Evolutionary conservation across 495 filamentous ascomycete genomes (phyloP).

Genomic region (Tuber umbilicatum): DNA sequence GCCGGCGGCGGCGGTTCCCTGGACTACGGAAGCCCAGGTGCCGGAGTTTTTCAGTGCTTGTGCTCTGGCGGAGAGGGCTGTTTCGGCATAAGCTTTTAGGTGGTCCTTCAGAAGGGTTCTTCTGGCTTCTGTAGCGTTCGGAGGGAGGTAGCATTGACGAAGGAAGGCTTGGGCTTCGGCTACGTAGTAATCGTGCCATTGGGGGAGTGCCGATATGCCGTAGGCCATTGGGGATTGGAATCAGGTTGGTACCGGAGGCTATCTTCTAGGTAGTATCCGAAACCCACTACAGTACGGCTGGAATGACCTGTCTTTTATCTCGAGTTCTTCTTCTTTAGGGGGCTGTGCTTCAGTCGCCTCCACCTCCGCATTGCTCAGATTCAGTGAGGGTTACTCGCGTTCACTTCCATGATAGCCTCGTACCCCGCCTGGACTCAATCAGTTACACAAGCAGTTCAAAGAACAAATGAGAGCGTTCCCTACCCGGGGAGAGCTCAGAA

Average conservation of each 20-base stretch:
- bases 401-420: neutral
- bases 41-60: neutral
- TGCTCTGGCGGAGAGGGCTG: neutral
- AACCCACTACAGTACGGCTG: neutral
- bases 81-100: neutral
- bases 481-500: neutral
- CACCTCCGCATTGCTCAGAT: neutral
- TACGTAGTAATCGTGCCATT: neutral
- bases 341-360: neutral
- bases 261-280: neutral
- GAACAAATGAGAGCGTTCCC: neutral
- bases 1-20: neutral
- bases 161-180: neutral
- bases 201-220: neutral
- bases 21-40: neutral
- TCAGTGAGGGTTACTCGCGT: neutral
- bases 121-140: neutral
- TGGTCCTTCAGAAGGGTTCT: neutral
- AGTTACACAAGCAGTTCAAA: neutral
- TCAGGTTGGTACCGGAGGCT: neutral
- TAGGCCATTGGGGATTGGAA: neutral
- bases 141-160: neutral
- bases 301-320: neutral
- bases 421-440: neutral
- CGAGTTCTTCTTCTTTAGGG: neutral